Evolutionary conservation across 2,329 filamentous ascomycete species (phyloP).

Genomic region (Ceratocystiopsis sp.): DNA sequence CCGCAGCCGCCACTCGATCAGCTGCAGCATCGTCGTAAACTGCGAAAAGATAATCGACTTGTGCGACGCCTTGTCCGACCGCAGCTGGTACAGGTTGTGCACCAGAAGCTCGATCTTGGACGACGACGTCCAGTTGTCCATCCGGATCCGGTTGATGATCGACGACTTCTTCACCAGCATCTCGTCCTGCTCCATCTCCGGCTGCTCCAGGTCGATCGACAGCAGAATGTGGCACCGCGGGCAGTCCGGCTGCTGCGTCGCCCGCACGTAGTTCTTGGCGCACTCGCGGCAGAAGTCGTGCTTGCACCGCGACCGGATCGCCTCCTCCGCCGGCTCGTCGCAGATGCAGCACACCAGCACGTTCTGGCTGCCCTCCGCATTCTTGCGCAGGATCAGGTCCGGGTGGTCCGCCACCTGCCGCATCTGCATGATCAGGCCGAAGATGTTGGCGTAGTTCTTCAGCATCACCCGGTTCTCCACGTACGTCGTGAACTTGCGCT

Average conservation of each 20-base stretch:
- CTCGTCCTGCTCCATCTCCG: constrained; percentile 86
- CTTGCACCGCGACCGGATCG: constrained; percentile 77
- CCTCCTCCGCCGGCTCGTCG: constrained; percentile 89
- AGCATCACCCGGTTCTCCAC: constrained; percentile 86
- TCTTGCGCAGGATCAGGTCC: constrained; percentile 81
- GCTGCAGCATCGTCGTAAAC: constrained; percentile 92
- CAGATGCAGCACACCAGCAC: constrained; percentile 86
- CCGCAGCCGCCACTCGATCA: constrained; percentile 91
- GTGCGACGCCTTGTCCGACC: constrained; percentile 80
- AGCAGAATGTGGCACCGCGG: constrained; percentile 83
- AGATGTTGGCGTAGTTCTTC: constrained; percentile 98
- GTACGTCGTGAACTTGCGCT: constrained; percentile 86
- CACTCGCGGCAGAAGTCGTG: constrained; percentile 84
- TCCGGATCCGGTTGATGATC: constrained; percentile 96
- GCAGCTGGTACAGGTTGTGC: constrained; percentile 80
- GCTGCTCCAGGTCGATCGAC: constrained; percentile 84
- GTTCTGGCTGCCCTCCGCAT: constrained; percentile 73
- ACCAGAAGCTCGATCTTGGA: constrained; percentile 96
- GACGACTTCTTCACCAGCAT: constrained; percentile 78
- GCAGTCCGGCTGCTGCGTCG: constrained; percentile 63
- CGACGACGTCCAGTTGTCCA: constrained; percentile 96
- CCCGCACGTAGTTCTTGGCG: constrained; percentile 62
- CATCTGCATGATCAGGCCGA: constrained; percentile 98
- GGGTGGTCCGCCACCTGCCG: constrained; percentile 94
- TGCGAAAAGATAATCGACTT: constrained; percentile 98